Base-by-base conservation (phyloP, 1,139 yeast genomes). In the Kodamaea fungicola region DNA sequence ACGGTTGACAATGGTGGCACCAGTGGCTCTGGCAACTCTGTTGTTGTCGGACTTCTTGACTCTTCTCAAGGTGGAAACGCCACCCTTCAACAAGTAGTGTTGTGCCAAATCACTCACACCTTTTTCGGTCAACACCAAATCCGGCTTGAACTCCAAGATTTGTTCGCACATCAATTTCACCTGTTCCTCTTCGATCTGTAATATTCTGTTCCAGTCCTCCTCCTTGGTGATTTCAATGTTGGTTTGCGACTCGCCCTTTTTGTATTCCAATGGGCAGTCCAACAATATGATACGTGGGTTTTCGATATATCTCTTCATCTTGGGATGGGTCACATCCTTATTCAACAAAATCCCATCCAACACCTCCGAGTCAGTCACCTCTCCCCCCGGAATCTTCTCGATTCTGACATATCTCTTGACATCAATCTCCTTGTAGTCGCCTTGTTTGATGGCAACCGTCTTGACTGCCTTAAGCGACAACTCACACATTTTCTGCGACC, bases 81-180 rank as follows among this genome's bases (percentile, higher is more conserved):
- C 95, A 44, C 96, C 96, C 68, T 90, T 90, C 57, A 92, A 74
- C 49, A 94, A 69, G 63, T 84, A 90, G 67, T 94, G 99, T 64
- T 94, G 99, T 30, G 98, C 99, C 58, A 94, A 74, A 62, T 94
- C 99, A 38, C 96, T 85, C 21, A 94, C 97, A 49, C 99, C 99
- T 74, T 94, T 94, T 64, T 94, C 99, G 37, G 98, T 94, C 49
- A 94, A 83, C 31, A 94, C 97, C 54, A 94, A 74, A 59, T 87
- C 96, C 12, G 98, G 98, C 59, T 88, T 87, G 59, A 87, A 79
- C 42, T 84, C 78, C 49, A 90, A 73, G 47, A 94, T 78, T 51
- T 82, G 85, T 42, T 88, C 96, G 65, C 97, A 90, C 72, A 92
- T 70, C 40, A 76, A 57, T 57, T 84, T 84, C 45, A 94, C 92